Percentiles rank a stretch among this genome's conserved stretches.
Conservation (phyloP, 768 basidiomycete species). For the Ephemerocybe angulata region DNA sequence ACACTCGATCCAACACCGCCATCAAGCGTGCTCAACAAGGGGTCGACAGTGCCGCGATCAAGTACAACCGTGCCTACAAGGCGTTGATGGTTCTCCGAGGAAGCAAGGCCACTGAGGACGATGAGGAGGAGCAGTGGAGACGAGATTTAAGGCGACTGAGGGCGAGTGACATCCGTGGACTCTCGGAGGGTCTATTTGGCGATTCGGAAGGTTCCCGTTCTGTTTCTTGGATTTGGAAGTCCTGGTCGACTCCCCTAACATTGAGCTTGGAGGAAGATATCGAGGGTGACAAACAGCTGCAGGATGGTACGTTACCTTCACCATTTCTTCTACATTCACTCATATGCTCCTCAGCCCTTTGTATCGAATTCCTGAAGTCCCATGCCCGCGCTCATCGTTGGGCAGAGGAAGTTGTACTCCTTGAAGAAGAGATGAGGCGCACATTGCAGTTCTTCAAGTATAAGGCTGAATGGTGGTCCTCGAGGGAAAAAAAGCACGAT, state of each 20-base stretch:
- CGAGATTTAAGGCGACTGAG: not conserved
- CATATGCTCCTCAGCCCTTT: not conserved
- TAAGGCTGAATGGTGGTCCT: not conserved
- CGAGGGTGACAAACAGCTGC: not conserved
- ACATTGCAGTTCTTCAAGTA: not conserved
- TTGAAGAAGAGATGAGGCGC: not conserved
- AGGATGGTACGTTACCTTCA: not conserved
- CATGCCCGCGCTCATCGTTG: not conserved
- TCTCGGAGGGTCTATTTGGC: not conserved
- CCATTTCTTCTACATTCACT: not conserved
- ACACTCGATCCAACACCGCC: not conserved
- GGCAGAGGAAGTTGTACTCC: not conserved
- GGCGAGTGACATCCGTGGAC: not conserved
- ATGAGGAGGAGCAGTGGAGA: not conserved
- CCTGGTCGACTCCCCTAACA: not conserved
- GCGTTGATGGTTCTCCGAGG: not conserved
- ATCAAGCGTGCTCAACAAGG: not conserved
- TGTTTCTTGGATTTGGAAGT: not conserved
- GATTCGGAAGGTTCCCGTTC: not conserved
- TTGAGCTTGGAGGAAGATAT: not conserved
- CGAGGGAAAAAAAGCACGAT: not conserved
- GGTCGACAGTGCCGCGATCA: not conserved
- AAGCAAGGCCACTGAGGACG: not conserved
- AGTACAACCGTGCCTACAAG: not conserved
- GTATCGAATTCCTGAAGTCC: not conserved